phyloP scores from a whole-genome alignment of 169 alveolate species.

The Cryptosporidium muris region DNA sequence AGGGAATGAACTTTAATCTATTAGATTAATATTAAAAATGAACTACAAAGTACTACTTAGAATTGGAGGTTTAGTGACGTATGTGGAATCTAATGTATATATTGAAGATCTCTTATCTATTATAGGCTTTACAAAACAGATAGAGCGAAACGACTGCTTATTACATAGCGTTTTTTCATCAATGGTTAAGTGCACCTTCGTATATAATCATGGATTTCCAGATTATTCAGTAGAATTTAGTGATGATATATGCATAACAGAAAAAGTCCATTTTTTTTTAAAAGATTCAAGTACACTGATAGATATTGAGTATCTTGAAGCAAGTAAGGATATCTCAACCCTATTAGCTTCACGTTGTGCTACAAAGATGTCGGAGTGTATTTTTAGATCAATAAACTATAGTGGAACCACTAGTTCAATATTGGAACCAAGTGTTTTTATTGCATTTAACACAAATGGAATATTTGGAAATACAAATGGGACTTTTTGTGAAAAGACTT shows the following conservation, averaged over 20 bases:
- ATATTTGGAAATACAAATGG: conserved; percentile 17
- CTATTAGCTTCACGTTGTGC: no score
- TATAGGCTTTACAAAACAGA: not conserved
- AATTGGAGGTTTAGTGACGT: conserved; percentile 45
- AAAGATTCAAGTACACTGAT: not conserved
- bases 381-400: no score
- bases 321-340: no score
- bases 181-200: not conserved
- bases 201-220: conserved; percentile 69
- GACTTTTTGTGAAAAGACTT: conserved; percentile 27
- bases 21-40: conserved; percentile 22
- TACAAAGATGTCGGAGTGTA: no score
- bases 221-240: conserved; percentile 30
- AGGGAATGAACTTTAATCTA: conserved; percentile 1
- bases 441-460: conserved; percentile 62
- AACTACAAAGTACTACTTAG: conserved; percentile 8
- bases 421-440: not conserved
- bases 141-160: not conserved
- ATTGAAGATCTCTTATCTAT: not conserved
- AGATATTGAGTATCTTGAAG: not conserved
- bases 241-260: not conserved
- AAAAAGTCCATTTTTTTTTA: not conserved
- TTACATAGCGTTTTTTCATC: not conserved
- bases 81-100: conserved; percentile 18
- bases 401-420: no score